Evolutionary conservation across 169 alveolate species (phyloP), one percentile per base, ranked within the genome.

Genomic region (Cryptosporidium xiaoi): DNA sequence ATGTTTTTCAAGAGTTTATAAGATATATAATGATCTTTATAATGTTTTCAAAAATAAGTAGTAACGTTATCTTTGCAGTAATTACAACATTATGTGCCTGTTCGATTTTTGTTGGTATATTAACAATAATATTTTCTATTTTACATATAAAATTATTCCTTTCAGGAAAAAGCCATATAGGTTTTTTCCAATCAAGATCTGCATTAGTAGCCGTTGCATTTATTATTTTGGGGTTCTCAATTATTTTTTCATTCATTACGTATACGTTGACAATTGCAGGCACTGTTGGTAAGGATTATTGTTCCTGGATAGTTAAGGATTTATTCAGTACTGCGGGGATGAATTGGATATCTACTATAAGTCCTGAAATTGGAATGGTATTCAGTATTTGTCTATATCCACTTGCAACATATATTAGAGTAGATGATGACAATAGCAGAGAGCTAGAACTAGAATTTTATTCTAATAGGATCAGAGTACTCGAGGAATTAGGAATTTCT

Each of bases 121-220:
- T 77, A n/a, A 29, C 77, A 13, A 62, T 77, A 1, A 27, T 77
- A 56, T 77, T 77, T 24, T 77, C 87, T 7, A 77, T 77, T 24
- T 48, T 77, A 29, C 87, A 77, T 34, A 77, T 62, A 16, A 77
- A 60, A 60, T 40, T 77, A 48, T 62, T 77, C 18, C 31, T 77
- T 4, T 77, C 69, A 10, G 87, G 87, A 15, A 77, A 40, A n/a
- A 77, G 34, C 29, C 87, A 56, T 16, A 24, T 60, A 34, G 87
- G 87, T 15, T 77, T 40, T 44, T 77, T 77, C 27, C 87, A 77
- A 48, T 58, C 65, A 34, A 77, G 87, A 36, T 77, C 87, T 10
- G 87, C 87, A 24, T 24, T 77, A 33, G 87, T 56, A 13, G 87
- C 87, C 15, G 71, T 60, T 13, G 87, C 87, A 18, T 77, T 77